Evolutionary conservation across 768 basidiomycete species (phyloP).

Genomic region (Kwoniella heveanensis): DNA sequence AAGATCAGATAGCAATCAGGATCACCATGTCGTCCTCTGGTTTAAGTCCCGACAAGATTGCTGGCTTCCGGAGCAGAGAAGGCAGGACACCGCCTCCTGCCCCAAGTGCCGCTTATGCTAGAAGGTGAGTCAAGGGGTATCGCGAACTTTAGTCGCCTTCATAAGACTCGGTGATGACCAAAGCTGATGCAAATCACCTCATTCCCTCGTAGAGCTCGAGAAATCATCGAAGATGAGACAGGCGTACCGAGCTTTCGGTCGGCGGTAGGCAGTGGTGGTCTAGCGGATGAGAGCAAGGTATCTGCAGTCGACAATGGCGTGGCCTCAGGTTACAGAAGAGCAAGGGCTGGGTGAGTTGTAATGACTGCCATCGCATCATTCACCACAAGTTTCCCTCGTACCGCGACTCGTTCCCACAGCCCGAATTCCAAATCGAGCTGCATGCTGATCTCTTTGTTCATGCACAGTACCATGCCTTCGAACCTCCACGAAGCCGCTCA

Average conservation of each 20-base stretch:
- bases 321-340: slow-evolving; percentile 74
- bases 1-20: neutral
- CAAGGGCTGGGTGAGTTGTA: slow-evolving; percentile 73
- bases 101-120: slow-evolving; percentile 42
- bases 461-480: slow-evolving; percentile 82
- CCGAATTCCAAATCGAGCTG: neutral
- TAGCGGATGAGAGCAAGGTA: slow-evolving; percentile 34
- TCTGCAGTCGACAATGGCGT: slow-evolving; percentile 60
- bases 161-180: too few relatives aligned
- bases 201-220: slow-evolving; percentile 67
- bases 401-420: neutral
- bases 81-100: slow-evolving; percentile 47
- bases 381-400: neutral
- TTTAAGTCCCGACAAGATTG: slow-evolving; percentile 23
- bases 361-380: too few relatives aligned
- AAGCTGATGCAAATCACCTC: neutral
- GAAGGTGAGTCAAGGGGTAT: slow-evolving; percentile 24
- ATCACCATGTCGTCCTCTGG: slow-evolving; percentile 16
- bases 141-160: too few relatives aligned
- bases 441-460: neutral
- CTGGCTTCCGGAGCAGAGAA: slow-evolving; percentile 21
- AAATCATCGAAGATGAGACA: slow-evolving; percentile 76
- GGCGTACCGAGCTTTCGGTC: slow-evolving; percentile 79
- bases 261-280: slow-evolving; percentile 47
- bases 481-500: slow-evolving; percentile 87